Percentiles rank a stretch among this genome's conserved stretches.
Conservation (phyloP, 352 stramenopile genomes). For the Detonula confervacea region DNA sequence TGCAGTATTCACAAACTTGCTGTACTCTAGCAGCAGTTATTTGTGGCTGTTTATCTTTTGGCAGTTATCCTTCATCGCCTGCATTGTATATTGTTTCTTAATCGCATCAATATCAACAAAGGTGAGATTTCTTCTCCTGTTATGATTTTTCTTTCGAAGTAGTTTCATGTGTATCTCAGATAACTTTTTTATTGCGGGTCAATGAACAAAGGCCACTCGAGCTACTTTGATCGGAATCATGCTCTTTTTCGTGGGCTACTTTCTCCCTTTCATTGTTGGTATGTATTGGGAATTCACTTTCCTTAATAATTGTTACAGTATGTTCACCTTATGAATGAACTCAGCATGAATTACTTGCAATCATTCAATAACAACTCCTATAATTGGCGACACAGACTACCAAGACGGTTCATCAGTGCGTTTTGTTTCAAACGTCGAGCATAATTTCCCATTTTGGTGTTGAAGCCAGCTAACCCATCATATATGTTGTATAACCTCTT, state of each 20-base stretch:
- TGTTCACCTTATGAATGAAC: too few relatives aligned
- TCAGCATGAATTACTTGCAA: too few relatives aligned
- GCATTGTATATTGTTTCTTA: slow-evolving; percentile 73
- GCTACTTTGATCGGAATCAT: slow-evolving; percentile 81
- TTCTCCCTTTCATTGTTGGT: slow-evolving; percentile 69
- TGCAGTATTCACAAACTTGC: slow-evolving; percentile 53
- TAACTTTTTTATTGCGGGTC: too few relatives aligned
- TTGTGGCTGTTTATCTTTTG: slow-evolving; percentile 74
- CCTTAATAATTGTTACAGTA: not conserved
- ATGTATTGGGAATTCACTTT: not conserved
- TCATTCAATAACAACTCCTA: too few relatives aligned
- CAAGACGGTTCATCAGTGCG: not conserved
- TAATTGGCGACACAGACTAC: slow-evolving; percentile 23
- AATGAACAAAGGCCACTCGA: slow-evolving; percentile 64
- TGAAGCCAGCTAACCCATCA: too few relatives aligned
- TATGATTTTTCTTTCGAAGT: too few relatives aligned
- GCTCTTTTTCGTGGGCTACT: slow-evolving; percentile 81
- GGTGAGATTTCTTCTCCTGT: too few relatives aligned
- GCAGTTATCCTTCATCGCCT: slow-evolving; percentile 71
- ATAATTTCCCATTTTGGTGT: too few relatives aligned
- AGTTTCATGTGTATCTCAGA: too few relatives aligned
- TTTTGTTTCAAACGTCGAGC: too few relatives aligned
- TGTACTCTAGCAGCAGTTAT: slow-evolving; percentile 64
- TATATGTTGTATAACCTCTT: too few relatives aligned
- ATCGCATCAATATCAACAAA: slow-evolving; percentile 75